Evolutionary conservation across 352 stramenopile genomes (phyloP), one percentile per base, ranked within the genome.

Genomic region (Pythium vanterpoolii): DNA sequence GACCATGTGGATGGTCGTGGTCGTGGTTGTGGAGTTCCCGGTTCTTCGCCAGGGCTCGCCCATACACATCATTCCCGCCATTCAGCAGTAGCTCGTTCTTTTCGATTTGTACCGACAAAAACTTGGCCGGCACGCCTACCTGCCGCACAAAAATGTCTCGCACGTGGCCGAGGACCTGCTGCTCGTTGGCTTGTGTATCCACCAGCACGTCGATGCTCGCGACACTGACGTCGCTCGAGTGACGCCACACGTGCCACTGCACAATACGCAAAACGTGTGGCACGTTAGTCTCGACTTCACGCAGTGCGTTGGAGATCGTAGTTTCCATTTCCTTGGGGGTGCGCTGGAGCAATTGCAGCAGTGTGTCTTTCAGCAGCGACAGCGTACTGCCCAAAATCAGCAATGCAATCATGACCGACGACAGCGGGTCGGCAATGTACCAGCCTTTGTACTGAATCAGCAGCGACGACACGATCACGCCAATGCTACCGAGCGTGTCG

Each of bases 391-490:
- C 81, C 47, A 95, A 71, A 62, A 96, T 93, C 31, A 96, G 61
- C 49, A 96, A 48, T 23, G 85, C 83, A 48, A 96, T 94, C 34
- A 94, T 64, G n/a, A 81, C 76, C 14, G 85, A 94, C 45, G 82
- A 95, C 9, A 86, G 54, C 38, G 87, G 88, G 55, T 96, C 87
- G 8, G 85, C 83, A n/a, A 91, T 72, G 47, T 91, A 76, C 86
- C 86, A 93, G 23, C 75, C 77, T 53, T 88, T 93, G 63, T 80
- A 81, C 44, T 96, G 68, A 45, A 96, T 93, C 52, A 96, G 65
- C 11, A 95, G 54, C 10, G 87, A 96, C 45, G 83, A 95, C 30
- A 94, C 66, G 62, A 97, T 96, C 23, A 96, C 89, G 13, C 87
- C 88, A 11, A 96, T 74, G 60, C 85, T 96, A 19, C 89, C 89